These are phyloP conservation scores for Venturia asperata DNA, from an alignment of 2,329 filamentous ascomycete genomes.

Conservation along the genomic window DNA sequence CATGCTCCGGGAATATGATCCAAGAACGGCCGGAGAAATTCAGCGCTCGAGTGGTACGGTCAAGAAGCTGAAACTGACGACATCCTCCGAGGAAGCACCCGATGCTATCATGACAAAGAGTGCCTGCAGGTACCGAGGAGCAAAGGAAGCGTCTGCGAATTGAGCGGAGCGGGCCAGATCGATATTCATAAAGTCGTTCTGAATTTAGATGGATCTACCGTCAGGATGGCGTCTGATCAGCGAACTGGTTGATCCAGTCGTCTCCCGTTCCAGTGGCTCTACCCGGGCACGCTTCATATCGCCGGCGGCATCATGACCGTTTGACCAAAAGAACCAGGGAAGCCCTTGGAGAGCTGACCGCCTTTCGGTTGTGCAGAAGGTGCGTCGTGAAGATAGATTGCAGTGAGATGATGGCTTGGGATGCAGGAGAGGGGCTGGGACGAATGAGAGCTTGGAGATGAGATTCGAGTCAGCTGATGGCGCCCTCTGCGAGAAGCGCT, in stretches of 20 bases:
- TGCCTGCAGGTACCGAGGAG: background rate
- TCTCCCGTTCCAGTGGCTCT: background rate
- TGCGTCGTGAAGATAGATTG: background rate
- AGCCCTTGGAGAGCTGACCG: conserved; percentile 5
- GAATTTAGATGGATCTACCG: background rate
- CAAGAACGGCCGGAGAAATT: background rate
- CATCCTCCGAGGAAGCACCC: background rate
- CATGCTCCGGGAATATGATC: background rate
- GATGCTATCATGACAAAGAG: background rate
- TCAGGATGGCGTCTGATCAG: conserved; percentile 11
- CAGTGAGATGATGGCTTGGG: background rate
- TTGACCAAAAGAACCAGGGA: background rate
- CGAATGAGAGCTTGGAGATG: background rate
- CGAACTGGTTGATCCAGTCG: conserved; percentile 9
- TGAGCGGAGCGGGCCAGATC: background rate
- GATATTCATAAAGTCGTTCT: background rate
- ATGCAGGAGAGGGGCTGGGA: background rate
- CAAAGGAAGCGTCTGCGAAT: background rate
- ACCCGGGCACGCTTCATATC: background rate
- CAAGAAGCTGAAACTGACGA: background rate
- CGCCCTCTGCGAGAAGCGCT: background rate
- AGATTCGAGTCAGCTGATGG: background rate
- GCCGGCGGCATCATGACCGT: conserved; percentile 9
- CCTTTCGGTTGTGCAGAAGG: background rate
- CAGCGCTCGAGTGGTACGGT: background rate